Percentiles rank a stretch among this genome's conserved stretches.
Conservation (phyloP, 805 yeast genomes). For the Clavispora fructus region DNA sequence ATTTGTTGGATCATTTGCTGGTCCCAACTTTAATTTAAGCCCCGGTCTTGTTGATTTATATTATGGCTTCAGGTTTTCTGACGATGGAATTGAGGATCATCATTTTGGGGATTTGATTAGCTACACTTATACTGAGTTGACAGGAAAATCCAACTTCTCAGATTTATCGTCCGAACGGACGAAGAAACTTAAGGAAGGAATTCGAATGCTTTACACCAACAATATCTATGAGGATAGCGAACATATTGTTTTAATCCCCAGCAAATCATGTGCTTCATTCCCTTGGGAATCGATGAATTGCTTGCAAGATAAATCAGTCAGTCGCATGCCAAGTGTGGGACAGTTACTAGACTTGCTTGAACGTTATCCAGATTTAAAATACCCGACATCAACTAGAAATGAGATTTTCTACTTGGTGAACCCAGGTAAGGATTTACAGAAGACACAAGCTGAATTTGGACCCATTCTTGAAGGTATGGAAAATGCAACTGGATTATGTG, state of each 20-base stretch:
- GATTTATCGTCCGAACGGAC: neutral
- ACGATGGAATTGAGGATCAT: conserved; percentile 1
- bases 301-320: conserved; percentile 49
- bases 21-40: conserved; percentile 12
- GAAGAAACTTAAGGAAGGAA: neutral
- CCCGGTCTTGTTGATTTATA: conserved; percentile 14
- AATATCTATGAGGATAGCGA: conserved; percentile 7
- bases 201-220: neutral
- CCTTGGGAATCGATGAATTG: conserved; percentile 88
- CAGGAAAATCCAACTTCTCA: neutral
- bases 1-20: neutral
- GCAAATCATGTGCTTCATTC: conserved; percentile 56
- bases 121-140: conserved; percentile 1
- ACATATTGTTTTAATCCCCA: conserved; percentile 69
- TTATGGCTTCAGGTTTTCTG: conserved; percentile 10
- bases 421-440: conserved; percentile 71
- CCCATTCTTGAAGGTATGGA: conserved; percentile 32
- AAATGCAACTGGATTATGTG: conserved; percentile 52
- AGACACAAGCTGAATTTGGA: conserved; percentile 59
- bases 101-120: conserved; percentile 7
- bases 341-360: conserved; percentile 37
- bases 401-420: conserved; percentile 57
- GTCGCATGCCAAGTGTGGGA: conserved; percentile 67
- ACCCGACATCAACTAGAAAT: neutral
- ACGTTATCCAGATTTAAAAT: neutral